phyloP scores from a whole-genome alignment of 768 basidiomycete species.

The Ramaria sp. region DNA sequence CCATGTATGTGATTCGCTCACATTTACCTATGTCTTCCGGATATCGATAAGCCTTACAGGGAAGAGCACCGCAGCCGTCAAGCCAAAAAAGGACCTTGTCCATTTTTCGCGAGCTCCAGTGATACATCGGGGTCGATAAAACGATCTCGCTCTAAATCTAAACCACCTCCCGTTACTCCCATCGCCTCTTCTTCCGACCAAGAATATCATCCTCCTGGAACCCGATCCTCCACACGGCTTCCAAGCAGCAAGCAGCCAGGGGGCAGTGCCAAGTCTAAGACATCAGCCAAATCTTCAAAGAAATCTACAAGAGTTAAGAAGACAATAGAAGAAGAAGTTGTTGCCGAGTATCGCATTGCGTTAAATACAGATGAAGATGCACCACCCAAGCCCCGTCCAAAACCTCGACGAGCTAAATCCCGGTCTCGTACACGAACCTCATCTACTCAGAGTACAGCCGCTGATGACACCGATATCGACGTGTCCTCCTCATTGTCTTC shows the following conservation, averaged over 20 bases:
- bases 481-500: neutral
- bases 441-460: neutral
- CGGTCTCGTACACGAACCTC: neutral
- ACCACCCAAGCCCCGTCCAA: neutral
- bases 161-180: neutral
- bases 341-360: conserved; percentile 1
- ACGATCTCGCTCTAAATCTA: neutral
- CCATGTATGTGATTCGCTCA: conserved; percentile 45
- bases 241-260: neutral
- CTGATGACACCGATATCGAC: neutral
- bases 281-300: neutral
- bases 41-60: neutral
- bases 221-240: neutral
- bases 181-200: neutral
- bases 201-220: neutral
- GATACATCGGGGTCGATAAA: neutral
- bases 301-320: neutral
- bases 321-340: neutral
- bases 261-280: neutral
- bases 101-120: conserved; percentile 1
- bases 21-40: too few species aligned
- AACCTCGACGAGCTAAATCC: neutral
- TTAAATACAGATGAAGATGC: neutral
- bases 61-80: conserved; percentile 7
- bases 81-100: conserved; percentile 8